Evolutionary conservation across 495 filamentous ascomycete genomes (phyloP), one percentile per base, ranked within the genome.

Genomic region (Xylaria acuta): DNA sequence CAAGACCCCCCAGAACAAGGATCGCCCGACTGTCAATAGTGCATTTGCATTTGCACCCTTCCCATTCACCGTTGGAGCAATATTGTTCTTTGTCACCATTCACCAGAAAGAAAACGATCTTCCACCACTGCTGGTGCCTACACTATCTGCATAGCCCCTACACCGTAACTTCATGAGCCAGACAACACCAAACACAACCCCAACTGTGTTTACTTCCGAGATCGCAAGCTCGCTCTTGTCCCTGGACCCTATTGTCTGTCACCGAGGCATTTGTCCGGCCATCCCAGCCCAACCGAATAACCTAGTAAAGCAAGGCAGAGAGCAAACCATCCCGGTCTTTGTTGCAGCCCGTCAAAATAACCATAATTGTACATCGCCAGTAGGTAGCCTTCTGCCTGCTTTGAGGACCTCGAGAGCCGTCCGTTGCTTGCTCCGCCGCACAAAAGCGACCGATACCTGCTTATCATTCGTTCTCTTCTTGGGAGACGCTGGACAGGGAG

Each of bases 261-360:
- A 25, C 9, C 65, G 36, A 56, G 22, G 65, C 8, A 53, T 49
- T n/a, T 65, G 30, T 20, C 45, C 43, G 20, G 51, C 30, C 53
- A 27, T 27, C 45, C 54, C 40, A 30, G 56, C 40, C 67, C 54
- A 22, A 36, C 43, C 41, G 16, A 36, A 62, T 62, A 47, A 60
- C 72, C 73, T 74, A 77, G 16, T 25, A 65, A 65, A 16, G 32
- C 64, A 66, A 53, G 11, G 30, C 14, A n/a, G 38, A 34, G 25
- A 12, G 14, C 27, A n/a, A 25, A 18, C 14, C 27, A n/a, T 38
- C 18, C 6, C 3, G 1, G 18, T 53, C 30, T 49, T 65, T 65
- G 27, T 49, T 59, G 54, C 49, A 59, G 54, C 56, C 41, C 34
- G 54, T 62, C 56, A 36, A 30, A 38, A 47, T 27, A 62, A 40